Evolutionary conservation across 2,329 filamentous ascomycete species (phyloP).

Genomic region (Hymenoscyphus repandus): DNA sequence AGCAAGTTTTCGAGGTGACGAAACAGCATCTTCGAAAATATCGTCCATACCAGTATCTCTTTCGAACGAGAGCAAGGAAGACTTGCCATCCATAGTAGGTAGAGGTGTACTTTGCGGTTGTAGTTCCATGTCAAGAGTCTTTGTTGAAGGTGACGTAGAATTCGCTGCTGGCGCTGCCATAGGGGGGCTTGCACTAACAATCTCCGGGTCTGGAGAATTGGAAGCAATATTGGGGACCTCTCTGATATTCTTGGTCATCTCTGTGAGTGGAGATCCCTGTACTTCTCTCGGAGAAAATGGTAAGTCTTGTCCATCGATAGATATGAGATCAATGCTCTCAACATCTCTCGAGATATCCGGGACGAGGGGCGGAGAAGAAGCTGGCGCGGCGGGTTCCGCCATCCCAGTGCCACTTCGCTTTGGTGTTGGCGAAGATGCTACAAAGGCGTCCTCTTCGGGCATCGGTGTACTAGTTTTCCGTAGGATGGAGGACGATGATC

Average conservation of each 20-base stretch:
- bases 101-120: conserved; percentile 1
- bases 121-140: conserved; percentile 1
- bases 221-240: too few species aligned
- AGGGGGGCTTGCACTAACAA: too few species aligned
- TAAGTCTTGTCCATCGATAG: neutral
- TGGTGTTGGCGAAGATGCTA: conserved; percentile 56
- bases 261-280: neutral
- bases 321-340: too few species aligned
- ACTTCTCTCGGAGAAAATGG: neutral
- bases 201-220: too few species aligned
- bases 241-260: too few species aligned
- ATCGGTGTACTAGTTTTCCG: conserved; percentile 21
- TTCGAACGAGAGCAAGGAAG: conserved; percentile 36
- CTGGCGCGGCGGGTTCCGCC: conserved; percentile 45
- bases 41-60: conserved; percentile 16
- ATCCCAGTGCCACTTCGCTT: conserved; percentile 41
- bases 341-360: neutral
- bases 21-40: conserved; percentile 25
- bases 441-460: conserved; percentile 29
- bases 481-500: neutral
- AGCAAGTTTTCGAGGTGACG: conserved; percentile 16
- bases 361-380: conserved; percentile 53
- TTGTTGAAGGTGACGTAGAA: conserved; percentile 5
- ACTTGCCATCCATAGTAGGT: conserved; percentile 43
- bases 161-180: conserved; percentile 3